Percentiles rank a stretch among this genome's conserved stretches.
Evolutionary conservation across 768 basidiomycete species (phyloP).

Genomic region (Tylopilus plumbeoviolaceoides): DNA sequence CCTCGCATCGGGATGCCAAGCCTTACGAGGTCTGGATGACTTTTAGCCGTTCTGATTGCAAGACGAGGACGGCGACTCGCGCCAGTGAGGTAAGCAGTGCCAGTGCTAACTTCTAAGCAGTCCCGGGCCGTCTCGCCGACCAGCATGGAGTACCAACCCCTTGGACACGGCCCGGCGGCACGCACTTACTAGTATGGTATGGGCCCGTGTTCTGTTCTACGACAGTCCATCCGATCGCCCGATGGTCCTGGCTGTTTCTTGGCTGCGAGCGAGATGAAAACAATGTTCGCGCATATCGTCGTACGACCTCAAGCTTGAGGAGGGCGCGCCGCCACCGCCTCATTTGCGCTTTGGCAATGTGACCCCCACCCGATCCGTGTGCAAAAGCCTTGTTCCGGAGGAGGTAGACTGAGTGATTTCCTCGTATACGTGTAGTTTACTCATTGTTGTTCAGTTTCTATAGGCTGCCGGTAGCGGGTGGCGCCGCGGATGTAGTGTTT

Average conservation of each 20-base stretch:
- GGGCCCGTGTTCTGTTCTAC: neutral
- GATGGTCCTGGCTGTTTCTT: slow-evolving; percentile 37
- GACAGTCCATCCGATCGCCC: neutral
- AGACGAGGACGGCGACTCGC: too few relatives aligned
- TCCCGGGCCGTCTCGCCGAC: too few relatives aligned
- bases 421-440: too few relatives aligned
- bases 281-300: slow-evolving; percentile 43
- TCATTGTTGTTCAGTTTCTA: too few relatives aligned
- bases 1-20: too few relatives aligned
- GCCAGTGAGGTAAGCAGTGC: too few relatives aligned
- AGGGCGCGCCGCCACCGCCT: neutral
- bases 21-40: too few relatives aligned
- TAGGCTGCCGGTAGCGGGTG: too few relatives aligned
- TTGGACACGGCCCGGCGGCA: neutral
- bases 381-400: slow-evolving; percentile 12
- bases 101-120: too few relatives aligned
- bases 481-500: too few relatives aligned
- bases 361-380: neutral
- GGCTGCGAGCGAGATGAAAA: slow-evolving; percentile 41
- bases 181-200: neutral
- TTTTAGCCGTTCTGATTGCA: too few relatives aligned
- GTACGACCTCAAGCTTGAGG: slow-evolving; percentile 20
- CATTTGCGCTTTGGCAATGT: neutral
- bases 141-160: neutral
- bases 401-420: neutral